These are phyloP conservation scores for Pythium aquatile DNA, from an alignment of 352 stramenopile genomes.

Conservation along the genomic window DNA sequence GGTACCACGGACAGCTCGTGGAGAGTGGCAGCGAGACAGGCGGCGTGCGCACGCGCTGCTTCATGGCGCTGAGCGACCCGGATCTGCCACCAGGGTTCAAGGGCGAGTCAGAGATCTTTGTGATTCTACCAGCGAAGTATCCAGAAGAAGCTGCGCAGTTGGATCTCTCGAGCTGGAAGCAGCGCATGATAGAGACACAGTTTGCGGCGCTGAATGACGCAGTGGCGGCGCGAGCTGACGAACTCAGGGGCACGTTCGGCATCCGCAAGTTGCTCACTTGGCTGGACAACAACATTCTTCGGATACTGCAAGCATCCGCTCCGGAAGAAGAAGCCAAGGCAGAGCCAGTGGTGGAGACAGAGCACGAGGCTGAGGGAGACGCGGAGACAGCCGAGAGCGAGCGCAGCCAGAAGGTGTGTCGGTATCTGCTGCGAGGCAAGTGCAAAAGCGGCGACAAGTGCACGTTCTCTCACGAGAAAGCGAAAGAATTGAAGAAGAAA, in stretches of 20 bases:
- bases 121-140: constrained; percentile 56
- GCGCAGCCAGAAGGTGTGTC: constrained; percentile 32
- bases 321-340: not conserved
- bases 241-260: constrained; percentile 46
- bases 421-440: constrained; percentile 50
- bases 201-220: constrained; percentile 36
- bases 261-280: constrained; percentile 78
- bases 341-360: not conserved
- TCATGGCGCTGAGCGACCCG: constrained; percentile 61
- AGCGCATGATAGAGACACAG: constrained; percentile 38
- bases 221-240: constrained; percentile 34
- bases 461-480: constrained; percentile 42
- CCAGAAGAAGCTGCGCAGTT: constrained; percentile 41
- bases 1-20: constrained; percentile 48
- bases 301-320: constrained; percentile 27
- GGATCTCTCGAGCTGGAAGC: constrained; percentile 54
- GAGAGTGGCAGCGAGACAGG: not conserved
- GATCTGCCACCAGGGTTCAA: constrained; percentile 53
- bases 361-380: constrained; percentile 4
- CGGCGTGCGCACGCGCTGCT: constrained; percentile 33
- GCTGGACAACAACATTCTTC: constrained; percentile 81
- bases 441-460: constrained; percentile 56
- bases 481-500: constrained; percentile 26
- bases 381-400: constrained; percentile 12
- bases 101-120: constrained; percentile 52